These are phyloP conservation scores for Aspergillus bridgeri DNA, from an alignment of 495 filamentous ascomycete genomes.

Conservation along the genomic window DNA sequence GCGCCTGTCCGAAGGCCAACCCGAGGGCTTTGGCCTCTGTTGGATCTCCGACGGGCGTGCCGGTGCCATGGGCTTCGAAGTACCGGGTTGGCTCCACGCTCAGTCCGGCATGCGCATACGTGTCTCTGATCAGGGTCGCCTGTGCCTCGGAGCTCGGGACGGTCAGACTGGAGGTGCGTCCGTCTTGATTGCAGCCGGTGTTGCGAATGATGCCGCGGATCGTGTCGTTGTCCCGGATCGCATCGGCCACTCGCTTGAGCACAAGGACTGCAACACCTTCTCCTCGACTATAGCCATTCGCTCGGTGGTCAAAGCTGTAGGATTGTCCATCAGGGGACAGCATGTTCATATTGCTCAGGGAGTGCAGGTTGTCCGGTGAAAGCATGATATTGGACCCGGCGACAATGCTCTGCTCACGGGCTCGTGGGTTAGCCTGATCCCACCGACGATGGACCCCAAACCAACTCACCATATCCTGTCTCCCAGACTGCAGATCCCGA, in stretches of 20 bases:
- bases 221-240: conserved; percentile 41
- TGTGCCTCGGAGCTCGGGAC: conserved; percentile 33
- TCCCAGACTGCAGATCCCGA: too few species aligned
- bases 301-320: too few species aligned
- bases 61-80: conserved; percentile 47
- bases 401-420: not conserved
- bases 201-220: conserved; percentile 43
- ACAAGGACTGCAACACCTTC: not conserved
- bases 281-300: too few species aligned
- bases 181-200: conserved; percentile 38
- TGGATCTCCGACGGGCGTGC: conserved; percentile 40
- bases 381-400: not conserved
- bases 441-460: not conserved
- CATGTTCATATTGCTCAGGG: not conserved
- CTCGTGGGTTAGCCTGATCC: not conserved
- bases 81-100: conserved; percentile 24
- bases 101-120: conserved; percentile 22
- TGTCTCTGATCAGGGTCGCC: conserved; percentile 20
- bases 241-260: conserved; percentile 15
- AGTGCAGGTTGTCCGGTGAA: not conserved
- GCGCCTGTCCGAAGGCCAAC: conserved; percentile 38
- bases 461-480: too few species aligned
- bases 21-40: conserved; percentile 31
- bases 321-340: too few species aligned
- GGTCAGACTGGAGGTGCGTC: conserved; percentile 34